Percentiles rank a stretch among this genome's conserved stretches.
Conservation (phyloP, 176 grass and related monocot genomes). For the Saccharum spontaneum region DNA sequence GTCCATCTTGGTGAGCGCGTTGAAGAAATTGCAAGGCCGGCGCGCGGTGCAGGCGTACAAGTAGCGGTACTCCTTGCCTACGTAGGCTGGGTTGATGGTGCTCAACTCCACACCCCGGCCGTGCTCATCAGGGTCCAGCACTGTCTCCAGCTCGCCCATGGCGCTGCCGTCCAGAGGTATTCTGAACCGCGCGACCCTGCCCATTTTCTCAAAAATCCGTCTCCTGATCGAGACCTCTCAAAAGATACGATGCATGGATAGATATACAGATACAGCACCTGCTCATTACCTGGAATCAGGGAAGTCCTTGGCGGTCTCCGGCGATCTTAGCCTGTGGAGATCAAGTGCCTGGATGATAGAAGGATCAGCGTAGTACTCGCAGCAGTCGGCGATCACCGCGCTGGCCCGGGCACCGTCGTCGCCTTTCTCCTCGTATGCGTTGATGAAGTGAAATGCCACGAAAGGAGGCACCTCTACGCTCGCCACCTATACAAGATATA, state of each 20-base stretch:
- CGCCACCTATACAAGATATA: not conserved
- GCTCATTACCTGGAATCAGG: constrained; percentile 32
- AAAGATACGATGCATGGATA: no score
- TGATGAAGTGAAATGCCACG: constrained; percentile 75
- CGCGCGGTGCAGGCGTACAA: constrained; percentile 71
- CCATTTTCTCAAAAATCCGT: not conserved
- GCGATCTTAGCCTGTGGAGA: constrained; percentile 47
- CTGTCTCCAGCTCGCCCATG: constrained; percentile 56
- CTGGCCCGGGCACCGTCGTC: not conserved
- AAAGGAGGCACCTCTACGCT: constrained; percentile 60
- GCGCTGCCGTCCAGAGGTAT: constrained; percentile 78
- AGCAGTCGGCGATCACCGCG: constrained; percentile 54
- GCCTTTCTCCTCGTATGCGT: constrained; percentile 55
- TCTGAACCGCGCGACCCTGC: constrained; percentile 69
- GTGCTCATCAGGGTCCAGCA: constrained; percentile 77
- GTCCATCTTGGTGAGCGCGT: constrained; percentile 85
- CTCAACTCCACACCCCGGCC: constrained; percentile 89
- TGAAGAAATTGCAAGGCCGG: constrained; percentile 92
- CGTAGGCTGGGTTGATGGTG: constrained; percentile 73
- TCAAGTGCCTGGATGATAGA: constrained; percentile 49
- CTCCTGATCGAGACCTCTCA: no score
- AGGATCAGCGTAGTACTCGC: constrained; percentile 61
- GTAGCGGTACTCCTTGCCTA: constrained; percentile 83
- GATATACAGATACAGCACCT: no score
- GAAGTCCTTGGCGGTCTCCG: constrained; percentile 32